Evolutionary conservation across 73 alveolate genomes (phyloP), one percentile per base, ranked within the genome.

Genomic region (Stentor coeruleus): DNA sequence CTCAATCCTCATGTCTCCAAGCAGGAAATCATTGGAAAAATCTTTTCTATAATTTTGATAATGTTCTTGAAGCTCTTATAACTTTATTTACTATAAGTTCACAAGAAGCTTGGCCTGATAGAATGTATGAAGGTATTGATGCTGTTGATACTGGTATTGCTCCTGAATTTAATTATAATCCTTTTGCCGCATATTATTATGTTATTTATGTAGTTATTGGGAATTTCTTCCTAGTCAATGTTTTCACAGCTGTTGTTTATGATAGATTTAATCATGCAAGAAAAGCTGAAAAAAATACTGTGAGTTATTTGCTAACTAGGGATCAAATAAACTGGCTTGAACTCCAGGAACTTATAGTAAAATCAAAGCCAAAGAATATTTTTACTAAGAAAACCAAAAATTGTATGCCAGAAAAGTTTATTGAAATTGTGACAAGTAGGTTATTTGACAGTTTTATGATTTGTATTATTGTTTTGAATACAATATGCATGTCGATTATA

Each of bases 21-120:
- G 88, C 90, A 55, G 90, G 90, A 37, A 94, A 94, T 95, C 80
- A 58, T 58, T 82, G 91, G 77, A 59, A 85, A 58, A 84, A 82
- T 55, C 92, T 80, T 33, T 90, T 81, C 49, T 84, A 85, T 74
- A 91, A 95, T 85, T 97, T 91, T 88, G 98, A 97, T 81, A 93
- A 91, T 81, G 97, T 97, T 4, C 94, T 90, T 3, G 81, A 89
- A 55, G 96, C 98, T 3, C 83, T 97, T 91, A 59, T 97, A 3
- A 90, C 98, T 38, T 85, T 97, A 31, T 96, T 95, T 85, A 94
- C 92, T 3, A 84, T 97, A 79, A 80, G 97, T 38, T 86, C 96
- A 55, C 92, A 90, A 38, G 99, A 97, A 88, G 96, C 94, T 28
- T 97, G 99, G 99, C 98, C 98, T 38, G 94, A 89, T 38, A 59